Evolutionary conservation across 345 rosid genomes (phyloP).

Genomic region (Brassica incana): DNA sequence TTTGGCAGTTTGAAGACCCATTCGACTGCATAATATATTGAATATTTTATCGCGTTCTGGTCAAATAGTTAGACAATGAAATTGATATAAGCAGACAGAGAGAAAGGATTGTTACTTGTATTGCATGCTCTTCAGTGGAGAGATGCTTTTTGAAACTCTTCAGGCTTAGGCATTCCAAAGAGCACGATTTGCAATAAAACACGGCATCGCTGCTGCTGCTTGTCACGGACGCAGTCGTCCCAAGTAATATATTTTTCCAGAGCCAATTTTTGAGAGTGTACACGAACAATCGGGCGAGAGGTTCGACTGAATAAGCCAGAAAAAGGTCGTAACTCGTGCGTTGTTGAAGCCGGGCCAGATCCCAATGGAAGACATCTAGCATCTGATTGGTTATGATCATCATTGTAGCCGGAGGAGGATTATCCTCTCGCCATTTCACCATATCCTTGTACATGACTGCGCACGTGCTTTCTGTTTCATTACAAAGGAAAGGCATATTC

Average conservation of each 20-base stretch:
- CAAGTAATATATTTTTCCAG: neutral
- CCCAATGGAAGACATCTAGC: neutral
- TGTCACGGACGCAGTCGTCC: too few relatives aligned
- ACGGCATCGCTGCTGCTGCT: neutral
- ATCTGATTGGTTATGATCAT: neutral
- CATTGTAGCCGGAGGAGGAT: conserved; percentile 12
- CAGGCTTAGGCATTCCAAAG: neutral
- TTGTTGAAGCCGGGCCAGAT: conserved; percentile 2
- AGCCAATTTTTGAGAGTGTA: neutral
- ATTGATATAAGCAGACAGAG: neutral
- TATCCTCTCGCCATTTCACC: neutral
- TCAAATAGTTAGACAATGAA: neutral
- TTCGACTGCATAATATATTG: too few relatives aligned
- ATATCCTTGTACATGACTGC: neutral
- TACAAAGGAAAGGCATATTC: neutral
- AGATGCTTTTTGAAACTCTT: neutral
- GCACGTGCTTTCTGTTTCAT: neutral
- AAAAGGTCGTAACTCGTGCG: neutral
- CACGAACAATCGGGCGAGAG: neutral
- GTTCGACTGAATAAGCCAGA: neutral
- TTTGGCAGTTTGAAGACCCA: neutral
- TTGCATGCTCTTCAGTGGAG: neutral
- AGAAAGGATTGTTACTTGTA: conserved; percentile 9
- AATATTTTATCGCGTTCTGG: too few relatives aligned
- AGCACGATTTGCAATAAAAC: neutral